Conservation (phyloP, 805 yeast genomes). For the Alloascoidea africana region DNA sequence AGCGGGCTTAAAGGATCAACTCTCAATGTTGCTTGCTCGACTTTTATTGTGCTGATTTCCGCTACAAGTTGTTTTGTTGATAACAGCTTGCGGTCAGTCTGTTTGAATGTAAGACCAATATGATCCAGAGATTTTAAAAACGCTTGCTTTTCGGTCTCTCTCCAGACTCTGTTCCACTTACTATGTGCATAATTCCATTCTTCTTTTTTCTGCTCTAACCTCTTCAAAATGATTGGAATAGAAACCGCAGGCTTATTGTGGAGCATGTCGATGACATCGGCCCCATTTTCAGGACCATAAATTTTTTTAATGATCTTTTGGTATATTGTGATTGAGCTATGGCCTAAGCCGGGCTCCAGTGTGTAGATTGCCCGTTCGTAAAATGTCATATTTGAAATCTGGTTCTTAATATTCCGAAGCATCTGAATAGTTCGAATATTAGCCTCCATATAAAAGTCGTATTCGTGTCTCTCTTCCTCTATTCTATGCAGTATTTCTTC, state of each 20-base stretch:
- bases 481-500: constrained; percentile 91
- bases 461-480: constrained; percentile 96
- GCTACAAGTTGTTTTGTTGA: constrained; percentile 84
- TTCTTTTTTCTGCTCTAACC: constrained; percentile 94
- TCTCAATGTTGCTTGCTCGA: constrained; percentile 80
- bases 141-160: constrained; percentile 93
- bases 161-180: constrained; percentile 98
- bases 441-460: constrained; percentile 91
- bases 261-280: constrained; percentile 89
- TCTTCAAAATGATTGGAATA: constrained; percentile 80
- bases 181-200: constrained; percentile 98
- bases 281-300: constrained; percentile 89
- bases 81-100: constrained; percentile 83
- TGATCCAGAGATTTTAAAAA: constrained; percentile 91
- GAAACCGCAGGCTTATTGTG: constrained; percentile 94
- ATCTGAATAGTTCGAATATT: constrained; percentile 91
- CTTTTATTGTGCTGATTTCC: constrained; percentile 83
- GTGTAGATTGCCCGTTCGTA: constrained; percentile 81
- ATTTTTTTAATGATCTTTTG: constrained; percentile 86
- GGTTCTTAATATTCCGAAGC: constrained; percentile 84
- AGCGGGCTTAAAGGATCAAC: constrained; percentile 75
- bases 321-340: constrained; percentile 79
- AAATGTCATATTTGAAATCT: constrained; percentile 83
- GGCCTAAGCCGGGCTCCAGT: constrained; percentile 88
- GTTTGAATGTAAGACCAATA: constrained; percentile 89